phyloP scores from a whole-genome alignment of 495 filamentous ascomycete genomes.

The Polyplosphaeria fusca region DNA sequence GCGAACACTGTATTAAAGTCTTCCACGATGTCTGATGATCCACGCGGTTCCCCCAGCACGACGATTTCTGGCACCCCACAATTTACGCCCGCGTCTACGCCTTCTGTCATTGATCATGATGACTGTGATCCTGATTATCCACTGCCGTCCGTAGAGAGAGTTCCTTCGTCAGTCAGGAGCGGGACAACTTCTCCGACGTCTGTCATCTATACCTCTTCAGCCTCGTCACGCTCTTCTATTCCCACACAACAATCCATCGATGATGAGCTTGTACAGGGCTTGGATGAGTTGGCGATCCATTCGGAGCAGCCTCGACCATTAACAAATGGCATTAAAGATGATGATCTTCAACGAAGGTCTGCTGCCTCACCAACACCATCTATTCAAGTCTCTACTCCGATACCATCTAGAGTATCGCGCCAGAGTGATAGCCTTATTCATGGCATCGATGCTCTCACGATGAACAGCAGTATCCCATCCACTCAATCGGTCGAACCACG shows the following conservation, averaged over 20 bases:
- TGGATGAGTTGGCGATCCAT: not conserved
- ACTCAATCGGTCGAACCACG: too few species aligned
- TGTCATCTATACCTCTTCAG: constrained; percentile 1
- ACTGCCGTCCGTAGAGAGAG: constrained; percentile 19
- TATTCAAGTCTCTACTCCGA: constrained; percentile 7
- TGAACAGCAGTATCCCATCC: not conserved
- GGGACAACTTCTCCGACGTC: not conserved
- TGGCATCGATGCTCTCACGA: constrained; percentile 2
- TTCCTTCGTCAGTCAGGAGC: not conserved
- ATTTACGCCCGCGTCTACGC: constrained; percentile 10
- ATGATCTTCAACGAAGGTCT: not conserved
- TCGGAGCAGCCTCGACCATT: not conserved
- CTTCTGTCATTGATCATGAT: not conserved
- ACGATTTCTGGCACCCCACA: not conserved
- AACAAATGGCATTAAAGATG: not conserved
- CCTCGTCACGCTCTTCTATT: not conserved
- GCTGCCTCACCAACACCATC: constrained; percentile 5
- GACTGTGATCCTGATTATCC: constrained; percentile 18
- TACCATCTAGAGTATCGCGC: not conserved
- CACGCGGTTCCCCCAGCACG: not conserved
- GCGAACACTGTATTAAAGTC: not conserved
- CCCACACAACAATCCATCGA: not conserved
- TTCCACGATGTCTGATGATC: not conserved
- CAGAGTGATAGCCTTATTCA: constrained; percentile 10
- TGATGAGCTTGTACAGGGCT: not conserved